Conservation (phyloP, 257 asterid species). For the Solanum bukasovii region DNA sequence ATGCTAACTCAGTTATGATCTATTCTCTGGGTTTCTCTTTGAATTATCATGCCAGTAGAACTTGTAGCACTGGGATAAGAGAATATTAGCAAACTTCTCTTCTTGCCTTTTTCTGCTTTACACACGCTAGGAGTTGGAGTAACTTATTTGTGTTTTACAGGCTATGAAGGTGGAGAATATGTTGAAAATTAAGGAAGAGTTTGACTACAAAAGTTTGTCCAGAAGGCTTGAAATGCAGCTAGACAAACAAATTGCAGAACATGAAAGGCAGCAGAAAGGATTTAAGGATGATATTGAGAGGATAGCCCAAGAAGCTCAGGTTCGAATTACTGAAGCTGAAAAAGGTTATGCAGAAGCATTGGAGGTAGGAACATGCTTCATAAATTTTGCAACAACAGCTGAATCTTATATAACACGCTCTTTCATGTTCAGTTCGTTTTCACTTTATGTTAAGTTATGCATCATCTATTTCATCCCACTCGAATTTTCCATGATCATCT, state of each 20-base stretch:
- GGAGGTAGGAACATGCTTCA: constrained; percentile 38
- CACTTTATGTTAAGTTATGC: not conserved
- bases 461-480: not conserved
- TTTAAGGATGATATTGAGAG: constrained; percentile 62
- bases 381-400: not conserved
- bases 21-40: not conserved
- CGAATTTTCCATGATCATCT: not conserved
- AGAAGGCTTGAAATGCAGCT: constrained; percentile 68
- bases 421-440: not conserved
- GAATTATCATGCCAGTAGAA: not conserved
- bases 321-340: constrained; percentile 51
- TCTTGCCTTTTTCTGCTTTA: not conserved
- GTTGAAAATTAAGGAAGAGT: constrained; percentile 78
- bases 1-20: not conserved
- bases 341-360: constrained; percentile 43
- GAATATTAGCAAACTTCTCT: not conserved
- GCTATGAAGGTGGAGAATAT: constrained; percentile 92
- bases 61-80: not conserved
- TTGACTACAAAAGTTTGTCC: constrained; percentile 80
- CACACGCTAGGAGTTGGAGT: not conserved
- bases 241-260: constrained; percentile 69
- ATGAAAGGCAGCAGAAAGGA: constrained; percentile 69
- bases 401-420: not conserved
- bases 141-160: constrained; percentile 21
- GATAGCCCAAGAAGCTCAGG: constrained; percentile 56